Base-by-base conservation (phyloP, 1,139 yeast genomes). In the Suhomyces panamericanus region DNA sequence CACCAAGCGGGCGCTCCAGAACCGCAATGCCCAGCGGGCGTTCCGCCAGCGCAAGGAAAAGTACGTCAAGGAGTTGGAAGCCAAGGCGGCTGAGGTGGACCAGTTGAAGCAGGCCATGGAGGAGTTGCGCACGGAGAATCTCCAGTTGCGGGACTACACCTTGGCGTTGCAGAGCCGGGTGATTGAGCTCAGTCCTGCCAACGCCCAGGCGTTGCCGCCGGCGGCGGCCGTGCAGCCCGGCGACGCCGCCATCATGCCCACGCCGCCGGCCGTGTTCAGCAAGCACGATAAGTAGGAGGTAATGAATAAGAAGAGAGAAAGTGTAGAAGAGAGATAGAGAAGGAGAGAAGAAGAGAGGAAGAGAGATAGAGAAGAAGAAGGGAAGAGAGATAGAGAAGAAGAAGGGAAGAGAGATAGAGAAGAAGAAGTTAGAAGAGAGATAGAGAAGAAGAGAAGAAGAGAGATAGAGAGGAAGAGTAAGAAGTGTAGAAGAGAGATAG, bases 11-110 rank as follows among this genome's bases (percentile, higher is more conserved):
- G 96, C 96, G 1, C 88, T 85, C 14, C 96, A 89, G 64, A 89
- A 89, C 68, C 73, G 96, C 58, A 83, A 81, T 48, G 96, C 96
- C 1, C 96, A 89, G 65, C 79, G 87, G 54, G 95, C 96, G 10
- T 89, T 88, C 67, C 77, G 96, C 59, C 83, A 81, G 59, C 75
- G 96, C 47, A 84, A 86, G 60, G 96, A 87, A 55, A 77, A 79
- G 49, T 82, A 87, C 57, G 81, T 89, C 54, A 85, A 83, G 63
- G 91, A 87, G 41, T 72, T 89, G 49, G 96, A 89, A 66, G 65
- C 71, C 32, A 83, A 83, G 59, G 87, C 87, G 6, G 73, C 76
- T 39, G 85, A 83, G 59, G 78, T 80, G 40, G 80, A 78, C 48
- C 69, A 69, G 29, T 68, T 85, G 55, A 79, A 80, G 59, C 82